These are phyloP conservation scores for Thalassiosira livingstoniorum DNA, from an alignment of 352 stramenopile genomes.

Conservation along the genomic window DNA sequence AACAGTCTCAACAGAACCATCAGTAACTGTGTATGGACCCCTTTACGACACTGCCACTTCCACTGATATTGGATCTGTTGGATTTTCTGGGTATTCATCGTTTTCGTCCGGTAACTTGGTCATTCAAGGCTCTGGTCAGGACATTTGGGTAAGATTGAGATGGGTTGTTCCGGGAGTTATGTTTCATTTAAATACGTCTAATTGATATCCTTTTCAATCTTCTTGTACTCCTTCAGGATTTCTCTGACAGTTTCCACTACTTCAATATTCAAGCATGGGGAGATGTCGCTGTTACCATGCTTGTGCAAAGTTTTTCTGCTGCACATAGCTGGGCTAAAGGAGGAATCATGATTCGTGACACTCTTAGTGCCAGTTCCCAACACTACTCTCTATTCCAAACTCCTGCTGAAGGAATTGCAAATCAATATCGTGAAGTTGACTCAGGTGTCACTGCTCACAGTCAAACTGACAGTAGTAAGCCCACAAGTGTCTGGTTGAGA, in stretches of 20 bases:
- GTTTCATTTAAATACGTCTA: no score
- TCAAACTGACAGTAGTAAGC: neutral
- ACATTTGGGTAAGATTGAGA: conserved; percentile 49
- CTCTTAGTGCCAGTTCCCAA: neutral
- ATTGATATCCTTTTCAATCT: no score
- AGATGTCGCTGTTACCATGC: conserved; percentile 35
- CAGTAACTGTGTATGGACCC: neutral
- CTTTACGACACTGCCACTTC: conserved; percentile 8
- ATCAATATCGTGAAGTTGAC: conserved; percentile 6
- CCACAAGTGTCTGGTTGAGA: conserved; percentile 13
- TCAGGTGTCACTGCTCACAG: neutral
- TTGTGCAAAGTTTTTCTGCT: conserved; percentile 17
- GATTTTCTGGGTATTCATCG: neutral
- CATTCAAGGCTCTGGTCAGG: conserved; percentile 36
- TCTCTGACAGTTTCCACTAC: conserved; percentile 34
- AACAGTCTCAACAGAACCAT: conserved; percentile 35
- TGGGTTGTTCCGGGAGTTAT: no score
- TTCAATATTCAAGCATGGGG: conserved; percentile 14
- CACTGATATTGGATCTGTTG: conserved; percentile 4
- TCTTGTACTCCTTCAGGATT: no score
- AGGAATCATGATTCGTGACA: conserved; percentile 43
- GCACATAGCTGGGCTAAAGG: conserved; percentile 14
- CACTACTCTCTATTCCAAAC: conserved; percentile 26
- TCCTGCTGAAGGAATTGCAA: conserved; percentile 2
- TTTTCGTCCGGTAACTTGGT: neutral